Evolutionary conservation across 1,284 basidiomycete species (phyloP), one percentile per base, ranked within the genome.

Genomic region (Ustilago xerochloae): DNA sequence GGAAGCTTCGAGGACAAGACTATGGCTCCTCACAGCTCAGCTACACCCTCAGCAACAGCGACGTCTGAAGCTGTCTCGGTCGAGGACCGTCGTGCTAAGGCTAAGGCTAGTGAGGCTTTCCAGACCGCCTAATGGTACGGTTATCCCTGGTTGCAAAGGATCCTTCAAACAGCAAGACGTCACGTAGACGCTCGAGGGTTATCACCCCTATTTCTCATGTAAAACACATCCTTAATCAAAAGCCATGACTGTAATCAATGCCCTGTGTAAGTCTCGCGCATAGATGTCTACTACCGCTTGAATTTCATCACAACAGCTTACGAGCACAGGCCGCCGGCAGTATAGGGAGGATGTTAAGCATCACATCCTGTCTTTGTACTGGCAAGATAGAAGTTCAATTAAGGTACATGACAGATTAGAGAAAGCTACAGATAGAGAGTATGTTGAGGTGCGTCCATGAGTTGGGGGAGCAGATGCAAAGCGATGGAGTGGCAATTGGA

Each of bases 1-100:
- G 87, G 87, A 62, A 93, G 92, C 84, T 97, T 85, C 66, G 62
- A 85, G 79, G 77, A 84, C 70, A 76, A 79, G 74, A 68, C 52
- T 22, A 76, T 68, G 61, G 33, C 69, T 35, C 47, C 79, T 57
- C 49, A 80, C 75, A 7, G 28, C 13, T 36, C 62, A 46, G 53
- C 50, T 30, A 52, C 72, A 4, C 70, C 52, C 30, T 59, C 70
- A 1, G 22, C 41, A 43, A 24, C 41, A 7, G 30, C 68, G 28
- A 36, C n/a, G n/a, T n/a, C 50, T 28, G 48, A 63, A 4, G n/a
- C 50, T n/a, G 38, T 58, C 29, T 41, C 56, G 15, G 50, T 67
- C 45, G 63, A 75, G 18, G 66, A 70, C 16, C 56, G 62, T 13
- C 39, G 66, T n/a, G 72, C 72, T 16, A 71, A 75, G 55, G 67